phyloP scores from a whole-genome alignment of 257 asterid species.

The Knoxia roxburghii region DNA sequence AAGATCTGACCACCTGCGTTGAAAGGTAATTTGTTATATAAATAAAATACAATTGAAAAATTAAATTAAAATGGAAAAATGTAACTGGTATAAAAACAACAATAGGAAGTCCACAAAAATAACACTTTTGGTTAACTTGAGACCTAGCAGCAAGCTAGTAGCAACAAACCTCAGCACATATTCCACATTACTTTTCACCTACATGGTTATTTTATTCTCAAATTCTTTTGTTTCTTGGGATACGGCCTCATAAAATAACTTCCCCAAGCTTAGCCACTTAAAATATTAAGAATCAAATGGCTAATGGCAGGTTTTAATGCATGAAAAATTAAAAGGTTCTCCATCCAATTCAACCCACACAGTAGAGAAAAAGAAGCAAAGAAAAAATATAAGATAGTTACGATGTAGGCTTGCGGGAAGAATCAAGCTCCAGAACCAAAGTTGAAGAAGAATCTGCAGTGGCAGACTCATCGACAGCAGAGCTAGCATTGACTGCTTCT shows the following conservation, averaged over 20 bases:
- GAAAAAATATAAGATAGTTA: constrained; percentile 30
- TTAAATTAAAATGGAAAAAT: not conserved
- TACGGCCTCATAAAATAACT: not conserved
- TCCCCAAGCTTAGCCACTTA: not conserved
- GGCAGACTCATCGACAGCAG: constrained; percentile 55
- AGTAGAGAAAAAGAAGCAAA: not conserved
- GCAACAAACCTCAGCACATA: not conserved
- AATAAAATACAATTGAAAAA: not conserved
- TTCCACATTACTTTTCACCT: not conserved
- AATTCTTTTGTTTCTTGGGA: not conserved
- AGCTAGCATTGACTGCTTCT: constrained; percentile 35
- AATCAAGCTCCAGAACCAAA: constrained; percentile 73
- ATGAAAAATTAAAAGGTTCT: not conserved
- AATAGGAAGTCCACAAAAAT: not conserved
- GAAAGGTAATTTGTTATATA: not conserved
- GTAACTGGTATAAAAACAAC: not conserved
- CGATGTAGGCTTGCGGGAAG: constrained; percentile 61
- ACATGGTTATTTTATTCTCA: not conserved
- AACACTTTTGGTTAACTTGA: not conserved
- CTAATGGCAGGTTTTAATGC: not conserved
- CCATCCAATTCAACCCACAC: not conserved
- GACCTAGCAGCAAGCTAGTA: not conserved
- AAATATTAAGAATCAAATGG: not conserved
- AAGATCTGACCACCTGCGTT: constrained; percentile 83
- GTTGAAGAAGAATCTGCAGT: constrained; percentile 35